These are phyloP conservation scores for Decorospora gaudefroyi DNA, from an alignment of 2,329 filamentous ascomycete species.

Conservation along the genomic window DNA sequence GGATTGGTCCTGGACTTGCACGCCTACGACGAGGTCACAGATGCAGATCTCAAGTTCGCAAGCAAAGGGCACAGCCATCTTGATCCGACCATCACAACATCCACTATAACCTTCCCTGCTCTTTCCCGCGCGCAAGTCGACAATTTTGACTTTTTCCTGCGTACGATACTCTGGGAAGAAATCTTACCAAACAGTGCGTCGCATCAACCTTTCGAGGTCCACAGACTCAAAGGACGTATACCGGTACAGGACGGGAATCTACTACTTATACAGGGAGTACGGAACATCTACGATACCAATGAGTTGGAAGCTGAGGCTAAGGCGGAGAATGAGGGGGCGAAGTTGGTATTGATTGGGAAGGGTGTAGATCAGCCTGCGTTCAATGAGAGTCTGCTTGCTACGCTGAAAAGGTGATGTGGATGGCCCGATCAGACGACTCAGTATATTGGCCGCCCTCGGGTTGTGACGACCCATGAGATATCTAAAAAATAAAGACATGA, in stretches of 20 bases:
- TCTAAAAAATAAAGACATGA: too few relatives aligned
- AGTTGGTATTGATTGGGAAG: conserved; percentile 42
- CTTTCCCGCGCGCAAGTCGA: conserved; percentile 63
- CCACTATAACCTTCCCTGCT: conserved; percentile 69
- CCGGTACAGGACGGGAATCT: conserved; percentile 65
- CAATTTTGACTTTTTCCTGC: conserved; percentile 77
- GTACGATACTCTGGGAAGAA: conserved; percentile 81
- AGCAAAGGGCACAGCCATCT: conserved; percentile 86
- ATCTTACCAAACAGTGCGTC: conserved; percentile 55
- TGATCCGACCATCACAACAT: conserved; percentile 85
- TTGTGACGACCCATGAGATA: background rate
- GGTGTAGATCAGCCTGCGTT: conserved; percentile 32
- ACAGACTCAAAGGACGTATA: conserved; percentile 83
- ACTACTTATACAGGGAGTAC: conserved; percentile 86
- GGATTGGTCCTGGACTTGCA: conserved; percentile 87
- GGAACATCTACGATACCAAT: conserved; percentile 90
- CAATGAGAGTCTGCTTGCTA: conserved; percentile 15
- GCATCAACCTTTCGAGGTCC: conserved; percentile 69
- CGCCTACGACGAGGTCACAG: conserved; percentile 83
- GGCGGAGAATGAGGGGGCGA: conserved; percentile 18
- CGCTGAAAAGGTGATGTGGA: background rate
- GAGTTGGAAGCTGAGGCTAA: conserved; percentile 52
- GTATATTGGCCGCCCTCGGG: background rate
- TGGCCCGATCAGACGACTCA: background rate
- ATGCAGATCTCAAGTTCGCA: conserved; percentile 65